Base-by-base conservation (phyloP, 441 rosid species). In the Mallotus repandus region DNA sequence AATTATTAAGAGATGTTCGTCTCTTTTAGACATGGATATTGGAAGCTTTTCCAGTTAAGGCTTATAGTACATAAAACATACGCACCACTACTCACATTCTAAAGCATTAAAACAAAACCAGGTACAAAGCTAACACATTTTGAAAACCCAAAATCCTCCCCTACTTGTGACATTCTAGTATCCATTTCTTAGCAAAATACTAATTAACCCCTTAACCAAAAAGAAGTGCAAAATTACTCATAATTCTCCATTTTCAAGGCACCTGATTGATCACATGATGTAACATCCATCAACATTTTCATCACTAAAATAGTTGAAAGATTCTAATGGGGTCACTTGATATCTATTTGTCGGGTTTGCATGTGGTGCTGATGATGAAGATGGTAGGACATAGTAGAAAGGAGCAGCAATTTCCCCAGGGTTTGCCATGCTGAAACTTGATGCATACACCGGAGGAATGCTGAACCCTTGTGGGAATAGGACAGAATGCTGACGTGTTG, bases 241-340 rank as follows among this genome's bases (percentile, higher is more conserved):
- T 2, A 16, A 32, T 4, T 43, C n/a, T 13, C 1, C 25, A 15
- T n/a, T 21, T 16, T 5, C 8, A 12, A 25, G 41, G 16, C n/a
- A 38, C 25, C 38, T 41, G 50, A 46, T 49, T 14, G 11, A 56
- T 81, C 79, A 81, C 76, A 78, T 76, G 41, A 81, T 70, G 0
- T 64, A 72, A 63, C 84, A 81, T 13, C 80, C 69, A 50, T 73
- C 54, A 21, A 67, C 77, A 68, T 81, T 81, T 55, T 81, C 81
- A n/a, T 78, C 84, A 11, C 84, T 81, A 61, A 81, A 81, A 53
- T 75, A 76, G 70, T 61, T 29, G 21, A 81, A 53, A 43, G 80
- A 60, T n/a, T 75, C 78, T 9, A 63, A 0, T 48, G 67, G 14
- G 5, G 58, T 69, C 0, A 16, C 43, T 32, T 4, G 82, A 48